A percentile compares a stretch with the other conserved stretches of the same genome.
Evolutionary conservation across 768 basidiomycete genomes (phyloP).

Genomic region (Hebeloma cylindrosporum): DNA sequence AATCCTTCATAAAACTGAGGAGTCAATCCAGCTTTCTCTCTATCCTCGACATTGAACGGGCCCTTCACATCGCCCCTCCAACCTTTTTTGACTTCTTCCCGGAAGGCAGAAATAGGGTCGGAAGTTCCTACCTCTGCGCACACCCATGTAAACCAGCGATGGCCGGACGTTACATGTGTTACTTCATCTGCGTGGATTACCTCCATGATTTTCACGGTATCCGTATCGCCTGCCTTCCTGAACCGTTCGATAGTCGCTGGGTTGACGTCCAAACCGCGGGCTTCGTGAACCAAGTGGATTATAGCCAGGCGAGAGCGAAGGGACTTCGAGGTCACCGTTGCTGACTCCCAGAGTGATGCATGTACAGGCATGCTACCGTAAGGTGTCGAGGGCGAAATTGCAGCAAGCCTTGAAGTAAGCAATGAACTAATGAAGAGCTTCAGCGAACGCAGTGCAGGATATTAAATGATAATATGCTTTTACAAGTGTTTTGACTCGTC

Average conservation of each 20-base stretch:
- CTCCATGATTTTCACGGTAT: conserved; percentile 68
- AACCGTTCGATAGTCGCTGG: conserved; percentile 77
- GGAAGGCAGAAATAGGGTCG: conserved; percentile 66
- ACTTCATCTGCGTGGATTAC: conserved; percentile 82
- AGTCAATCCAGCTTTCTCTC: conserved; percentile 73
- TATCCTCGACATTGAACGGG: conserved; percentile 77
- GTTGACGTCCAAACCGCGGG: conserved; percentile 81
- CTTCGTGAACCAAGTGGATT: conserved; percentile 85
- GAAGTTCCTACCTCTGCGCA: conserved; percentile 48
- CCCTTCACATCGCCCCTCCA: conserved; percentile 77
- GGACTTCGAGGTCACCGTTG: conserved; percentile 62
- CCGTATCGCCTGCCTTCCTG: conserved; percentile 59
- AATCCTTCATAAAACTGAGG: conserved; percentile 72
- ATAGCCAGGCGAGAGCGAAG: conserved; percentile 74
- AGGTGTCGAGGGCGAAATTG: conserved; percentile 61
- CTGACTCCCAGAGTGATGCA: conserved; percentile 79
- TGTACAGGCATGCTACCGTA: conserved; percentile 78
- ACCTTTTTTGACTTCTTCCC: conserved; percentile 65
- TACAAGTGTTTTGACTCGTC: conserved; percentile 87
- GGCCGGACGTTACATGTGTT: conserved; percentile 79
- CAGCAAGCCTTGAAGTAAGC: conserved; percentile 58
- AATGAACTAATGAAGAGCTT: conserved; percentile 40
- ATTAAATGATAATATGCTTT: conserved; percentile 5
- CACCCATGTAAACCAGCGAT: conserved; percentile 81
- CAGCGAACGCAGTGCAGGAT: not conserved